Evolutionary conservation across 164 flowering plant genomes (phyloP), one percentile per base, ranked within the genome.

Genomic region (Annona cherimola): DNA sequence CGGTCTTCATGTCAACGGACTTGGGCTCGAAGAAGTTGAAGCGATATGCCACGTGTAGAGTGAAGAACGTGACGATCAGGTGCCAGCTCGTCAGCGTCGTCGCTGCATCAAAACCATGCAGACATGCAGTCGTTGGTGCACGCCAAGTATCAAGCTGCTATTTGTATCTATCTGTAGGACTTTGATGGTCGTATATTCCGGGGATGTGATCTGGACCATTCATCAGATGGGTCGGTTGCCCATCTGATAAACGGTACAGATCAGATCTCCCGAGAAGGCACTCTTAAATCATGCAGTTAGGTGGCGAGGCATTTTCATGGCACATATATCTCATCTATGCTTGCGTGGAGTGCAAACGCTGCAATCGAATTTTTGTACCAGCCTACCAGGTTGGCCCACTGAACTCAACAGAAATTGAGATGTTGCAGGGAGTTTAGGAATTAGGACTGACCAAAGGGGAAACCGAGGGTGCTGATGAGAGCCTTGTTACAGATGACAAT

Each of bases 1-100:
- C 88, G 0, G 99, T 93, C 82, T 90, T 93, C 80, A 79, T 79
- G 74, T 96, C 99, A 26, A 90, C 68, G 0, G 95, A 65, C 79
- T 93, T 96, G 69, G 75, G 77, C 81, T 93, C 99, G 35, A 96
- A 96, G 40, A 90, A 76, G 45, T 88, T 93, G 74, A 89, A 83
- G 1, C 91, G 87, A 61, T 87, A 87, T 0, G 99, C 99, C 73
- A 80, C 89, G 73, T 93, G 92, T 71, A 96, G 96, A 4, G 95
- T 87, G 86, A 90, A 90, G 77, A 85, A 96, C 64, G 99, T 96
- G 18, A 96, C 98, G 95, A 96, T 87, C 9, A 96, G 84, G 83
- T 96, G 99, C 99, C 99, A 96, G 75, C 99, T 96, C 5, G 99
- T 96, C 39, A 96, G 84, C 43, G 98, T 93, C 45, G 99, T 96